A percentile compares a stretch with the other conserved stretches of the same genome.
These are phyloP conservation scores for Mortierella polycephala DNA, from an alignment of 371 early-diverging fungal genomes.

Conservation along the genomic window DNA sequence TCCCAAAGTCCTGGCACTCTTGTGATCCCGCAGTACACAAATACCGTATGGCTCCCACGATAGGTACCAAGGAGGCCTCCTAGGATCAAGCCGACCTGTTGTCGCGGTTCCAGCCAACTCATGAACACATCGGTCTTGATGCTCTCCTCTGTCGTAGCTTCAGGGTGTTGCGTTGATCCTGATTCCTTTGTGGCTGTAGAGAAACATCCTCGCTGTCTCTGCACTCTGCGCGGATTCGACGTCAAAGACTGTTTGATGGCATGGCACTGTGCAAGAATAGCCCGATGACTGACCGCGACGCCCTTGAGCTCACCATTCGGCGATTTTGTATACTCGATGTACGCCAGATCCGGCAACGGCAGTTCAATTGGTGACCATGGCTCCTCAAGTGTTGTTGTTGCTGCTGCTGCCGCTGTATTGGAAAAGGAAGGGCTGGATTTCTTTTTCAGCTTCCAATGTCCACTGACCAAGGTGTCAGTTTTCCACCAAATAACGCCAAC, in stretches of 20 bases:
- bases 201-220: not conserved
- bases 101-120: slow-evolving; percentile 80
- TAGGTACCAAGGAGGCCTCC: slow-evolving; percentile 74
- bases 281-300: slow-evolving; percentile 78
- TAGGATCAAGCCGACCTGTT: slow-evolving; percentile 80
- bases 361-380: not conserved
- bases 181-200: not conserved
- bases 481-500: slow-evolving; percentile 76
- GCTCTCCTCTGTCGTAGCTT: not conserved
- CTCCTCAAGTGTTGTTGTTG: not conserved
- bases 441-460: slow-evolving; percentile 30
- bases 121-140: slow-evolving; percentile 50
- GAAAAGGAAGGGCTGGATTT: not conserved
- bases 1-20: slow-evolving; percentile 75
- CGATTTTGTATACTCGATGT: slow-evolving; percentile 85
- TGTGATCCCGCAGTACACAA: slow-evolving; percentile 66
- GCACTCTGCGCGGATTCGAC: slow-evolving; percentile 6
- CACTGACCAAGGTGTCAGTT: slow-evolving; percentile 73
- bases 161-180: not conserved
- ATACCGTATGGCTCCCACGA: slow-evolving; percentile 74
- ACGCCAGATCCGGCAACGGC: slow-evolving; percentile 70
- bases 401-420: not conserved
- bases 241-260: slow-evolving; percentile 33
- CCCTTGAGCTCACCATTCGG: slow-evolving; percentile 86
- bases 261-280: slow-evolving; percentile 76